Conservation (phyloP, 1,284 basidiomycete species). For the Fomitopsis betulina region DNA sequence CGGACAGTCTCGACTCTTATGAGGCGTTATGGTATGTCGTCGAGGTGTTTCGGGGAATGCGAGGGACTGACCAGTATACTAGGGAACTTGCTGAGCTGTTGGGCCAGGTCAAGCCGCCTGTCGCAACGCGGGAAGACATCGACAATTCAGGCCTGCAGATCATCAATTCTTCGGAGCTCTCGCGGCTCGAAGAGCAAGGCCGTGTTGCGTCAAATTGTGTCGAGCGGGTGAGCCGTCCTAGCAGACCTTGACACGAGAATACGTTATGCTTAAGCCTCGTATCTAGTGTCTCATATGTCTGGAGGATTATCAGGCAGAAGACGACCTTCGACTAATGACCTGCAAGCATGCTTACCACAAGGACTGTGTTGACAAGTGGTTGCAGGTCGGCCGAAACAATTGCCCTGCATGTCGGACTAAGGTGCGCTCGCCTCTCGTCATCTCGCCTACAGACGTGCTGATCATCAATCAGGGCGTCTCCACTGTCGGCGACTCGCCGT, state of each 20-base stretch:
- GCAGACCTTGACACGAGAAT: background rate
- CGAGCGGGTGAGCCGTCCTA: slow-evolving; percentile 55
- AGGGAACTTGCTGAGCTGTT: slow-evolving; percentile 77
- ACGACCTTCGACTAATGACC: slow-evolving; percentile 72
- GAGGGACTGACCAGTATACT: slow-evolving; percentile 1
- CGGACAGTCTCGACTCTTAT: slow-evolving; percentile 71
- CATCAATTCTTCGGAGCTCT: slow-evolving; percentile 53
- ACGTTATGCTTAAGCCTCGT: slow-evolving; percentile 6
- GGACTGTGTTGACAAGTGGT: slow-evolving; percentile 83
- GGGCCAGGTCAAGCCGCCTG: slow-evolving; percentile 75
- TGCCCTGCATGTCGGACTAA: slow-evolving; percentile 85
- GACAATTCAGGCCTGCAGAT: slow-evolving; percentile 74
- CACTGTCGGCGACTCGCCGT: slow-evolving; percentile 14
- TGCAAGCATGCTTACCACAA: slow-evolving; percentile 87
- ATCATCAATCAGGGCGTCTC: slow-evolving; percentile 20
- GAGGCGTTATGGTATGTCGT: slow-evolving; percentile 63
- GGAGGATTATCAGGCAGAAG: slow-evolving; percentile 72
- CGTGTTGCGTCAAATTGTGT: slow-evolving; percentile 71
- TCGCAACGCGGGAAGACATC: slow-evolving; percentile 78
- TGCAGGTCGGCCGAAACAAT: slow-evolving; percentile 80
- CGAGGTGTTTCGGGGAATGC: slow-evolving; percentile 6
- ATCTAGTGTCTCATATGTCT: slow-evolving; percentile 76
- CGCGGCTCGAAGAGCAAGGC: slow-evolving; percentile 50
- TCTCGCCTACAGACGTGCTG: background rate
- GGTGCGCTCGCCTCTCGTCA: slow-evolving; percentile 32